Percentiles rank a stretch among this genome's conserved stretches.
These are phyloP conservation scores for Coemansia interrupta DNA, from an alignment of 192 early-diverging fungal genomes.

Conservation along the genomic window DNA sequence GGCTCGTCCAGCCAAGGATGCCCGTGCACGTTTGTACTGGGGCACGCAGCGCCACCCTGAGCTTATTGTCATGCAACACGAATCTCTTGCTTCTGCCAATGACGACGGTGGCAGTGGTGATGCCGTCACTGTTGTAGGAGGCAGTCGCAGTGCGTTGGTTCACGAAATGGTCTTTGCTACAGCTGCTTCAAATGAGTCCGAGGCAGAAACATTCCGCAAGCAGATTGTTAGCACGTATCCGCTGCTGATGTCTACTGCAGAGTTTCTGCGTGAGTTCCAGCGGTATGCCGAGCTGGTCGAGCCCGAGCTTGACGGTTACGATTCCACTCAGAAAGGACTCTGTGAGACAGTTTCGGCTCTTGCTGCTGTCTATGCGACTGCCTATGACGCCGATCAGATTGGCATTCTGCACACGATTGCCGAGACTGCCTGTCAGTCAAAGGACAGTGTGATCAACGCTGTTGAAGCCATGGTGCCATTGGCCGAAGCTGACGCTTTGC, in stretches of 20 bases:
- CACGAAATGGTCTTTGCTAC: conserved; percentile 63
- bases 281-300: conserved; percentile 50
- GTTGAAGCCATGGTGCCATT: conserved; percentile 43
- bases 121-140: conserved; percentile 38
- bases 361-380: conserved; percentile 22
- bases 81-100: background rate
- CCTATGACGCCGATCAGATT: conserved; percentile 33
- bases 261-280: conserved; percentile 49
- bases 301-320: conserved; percentile 24
- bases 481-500: background rate
- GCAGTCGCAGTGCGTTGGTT: conserved; percentile 56
- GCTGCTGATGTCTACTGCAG: conserved; percentile 40
- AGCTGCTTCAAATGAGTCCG: conserved; percentile 9
- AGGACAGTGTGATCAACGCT: conserved; percentile 3
- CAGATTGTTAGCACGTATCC: conserved; percentile 41
- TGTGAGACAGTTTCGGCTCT: conserved; percentile 20
- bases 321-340: conserved; percentile 9
- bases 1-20: conserved; percentile 27
- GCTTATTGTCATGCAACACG: conserved; percentile 33
- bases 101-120: background rate
- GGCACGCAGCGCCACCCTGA: conserved; percentile 57
- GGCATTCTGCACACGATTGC: conserved; percentile 25
- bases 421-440: conserved; percentile 2
- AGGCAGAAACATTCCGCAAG: conserved; percentile 18
- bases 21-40: conserved; percentile 54